Conservation (phyloP, 805 yeast species). For the Torulaspora microellipsoides region DNA sequence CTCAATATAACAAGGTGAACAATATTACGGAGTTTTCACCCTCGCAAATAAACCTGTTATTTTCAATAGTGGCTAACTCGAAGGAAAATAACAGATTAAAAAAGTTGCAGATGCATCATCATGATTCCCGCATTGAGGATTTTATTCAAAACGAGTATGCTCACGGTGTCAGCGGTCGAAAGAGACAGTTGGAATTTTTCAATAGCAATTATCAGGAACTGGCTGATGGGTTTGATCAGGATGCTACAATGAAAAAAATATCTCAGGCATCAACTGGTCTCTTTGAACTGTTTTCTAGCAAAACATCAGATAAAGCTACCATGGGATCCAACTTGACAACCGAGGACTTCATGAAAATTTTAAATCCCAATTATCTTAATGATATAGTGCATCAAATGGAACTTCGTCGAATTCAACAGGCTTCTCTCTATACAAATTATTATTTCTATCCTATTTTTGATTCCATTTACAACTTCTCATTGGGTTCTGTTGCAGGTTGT, state of each 20-base stretch:
- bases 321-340: slow-evolving; percentile 30
- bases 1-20: slow-evolving; percentile 39
- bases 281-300: slow-evolving; percentile 17
- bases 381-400: slow-evolving; percentile 34
- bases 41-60: slow-evolving; percentile 38
- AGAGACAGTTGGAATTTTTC: slow-evolving; percentile 23
- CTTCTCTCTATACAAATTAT: slow-evolving; percentile 34
- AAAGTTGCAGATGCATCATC: slow-evolving; percentile 22
- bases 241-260: slow-evolving; percentile 8
- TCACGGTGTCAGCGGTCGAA: slow-evolving; percentile 20
- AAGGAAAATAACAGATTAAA: slow-evolving; percentile 25
- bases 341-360: slow-evolving; percentile 39
- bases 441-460: slow-evolving; percentile 66
- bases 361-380: slow-evolving; percentile 39
- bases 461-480: slow-evolving; percentile 77
- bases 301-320: slow-evolving; percentile 16
- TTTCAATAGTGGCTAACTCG: slow-evolving; percentile 36
- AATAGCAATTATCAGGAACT: slow-evolving; percentile 27
- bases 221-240: slow-evolving; percentile 23
- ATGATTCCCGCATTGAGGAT: slow-evolving; percentile 26
- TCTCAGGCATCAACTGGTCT: slow-evolving; percentile 11
- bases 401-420: slow-evolving; percentile 24
- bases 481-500: slow-evolving; percentile 96
- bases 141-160: slow-evolving; percentile 29
- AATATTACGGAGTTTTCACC: slow-evolving; percentile 40